Conservation (phyloP, 257 asterid genomes). For the Lavandula angustifolia region DNA sequence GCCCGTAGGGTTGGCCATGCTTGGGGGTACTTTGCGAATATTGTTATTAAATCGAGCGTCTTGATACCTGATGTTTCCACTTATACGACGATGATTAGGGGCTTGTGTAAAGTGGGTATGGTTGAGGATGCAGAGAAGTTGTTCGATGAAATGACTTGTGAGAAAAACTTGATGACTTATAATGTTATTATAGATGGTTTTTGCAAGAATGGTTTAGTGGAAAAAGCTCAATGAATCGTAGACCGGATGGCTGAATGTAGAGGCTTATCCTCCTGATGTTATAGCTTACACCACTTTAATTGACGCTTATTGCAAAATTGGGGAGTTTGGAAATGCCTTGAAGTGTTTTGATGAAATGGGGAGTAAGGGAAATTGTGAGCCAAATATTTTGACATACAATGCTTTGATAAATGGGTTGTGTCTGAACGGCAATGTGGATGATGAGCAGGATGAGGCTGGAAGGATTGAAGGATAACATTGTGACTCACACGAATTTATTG, state of each 20-base stretch:
- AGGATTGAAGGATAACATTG: slow-evolving; percentile 46
- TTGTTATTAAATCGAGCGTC: slow-evolving; percentile 38
- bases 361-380: slow-evolving; percentile 35
- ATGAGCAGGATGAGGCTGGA: slow-evolving; percentile 47
- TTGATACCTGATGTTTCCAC: slow-evolving; percentile 48
- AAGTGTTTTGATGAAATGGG: slow-evolving; percentile 47
- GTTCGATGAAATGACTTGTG: slow-evolving; percentile 48
- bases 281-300: slow-evolving; percentile 47
- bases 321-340: slow-evolving; percentile 40
- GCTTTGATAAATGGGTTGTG: slow-evolving; percentile 56
- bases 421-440: slow-evolving; percentile 47
- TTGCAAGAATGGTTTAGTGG: slow-evolving; percentile 49
- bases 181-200: slow-evolving; percentile 46
- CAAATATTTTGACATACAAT: slow-evolving; percentile 48
- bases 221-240: slow-evolving; percentile 32
- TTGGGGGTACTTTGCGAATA: slow-evolving; percentile 43
- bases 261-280: slow-evolving; percentile 40
- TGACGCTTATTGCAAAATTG: slow-evolving; percentile 49
- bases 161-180: slow-evolving; percentile 41
- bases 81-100: slow-evolving; percentile 46
- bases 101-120: slow-evolving; percentile 49
- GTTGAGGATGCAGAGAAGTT: slow-evolving; percentile 44
- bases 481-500: slow-evolving; percentile 46
- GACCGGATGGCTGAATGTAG: slow-evolving; percentile 38
- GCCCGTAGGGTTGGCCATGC: slow-evolving; percentile 34